Conservation (phyloP, 1,139 yeast species). For the Diutina scorzettiae region DNA sequence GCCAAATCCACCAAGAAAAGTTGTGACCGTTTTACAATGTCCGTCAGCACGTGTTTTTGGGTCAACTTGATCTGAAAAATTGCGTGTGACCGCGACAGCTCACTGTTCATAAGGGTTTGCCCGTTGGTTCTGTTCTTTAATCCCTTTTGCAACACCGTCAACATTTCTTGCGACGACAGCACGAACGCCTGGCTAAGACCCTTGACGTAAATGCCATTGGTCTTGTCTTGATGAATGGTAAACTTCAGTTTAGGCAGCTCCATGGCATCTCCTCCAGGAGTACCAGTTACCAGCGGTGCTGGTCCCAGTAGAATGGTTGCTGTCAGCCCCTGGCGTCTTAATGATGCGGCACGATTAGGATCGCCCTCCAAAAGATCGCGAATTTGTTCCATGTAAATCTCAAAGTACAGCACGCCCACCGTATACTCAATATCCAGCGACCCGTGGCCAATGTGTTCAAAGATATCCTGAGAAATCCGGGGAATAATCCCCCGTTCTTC, state of each 20-base stretch:
- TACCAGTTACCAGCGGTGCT: neutral
- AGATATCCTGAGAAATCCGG: conserved; percentile 56
- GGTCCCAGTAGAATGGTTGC: neutral
- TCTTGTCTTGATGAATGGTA: conserved; percentile 54
- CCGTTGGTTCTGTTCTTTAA: conserved; percentile 43
- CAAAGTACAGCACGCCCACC: conserved; percentile 66
- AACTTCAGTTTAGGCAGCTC: conserved; percentile 16
- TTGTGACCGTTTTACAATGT: conserved; percentile 51
- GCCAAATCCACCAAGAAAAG: conserved; percentile 78
- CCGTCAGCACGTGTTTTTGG: conserved; percentile 46
- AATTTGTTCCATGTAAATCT: conserved; percentile 70
- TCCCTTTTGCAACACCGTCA: conserved; percentile 45
- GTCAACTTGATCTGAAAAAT: conserved; percentile 57
- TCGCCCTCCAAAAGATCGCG: conserved; percentile 39
- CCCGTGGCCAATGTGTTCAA: conserved; percentile 40
- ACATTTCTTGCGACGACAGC: conserved; percentile 45
- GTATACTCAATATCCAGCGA: conserved; percentile 34
- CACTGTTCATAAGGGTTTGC: conserved; percentile 61
- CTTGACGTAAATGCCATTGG: conserved; percentile 58
- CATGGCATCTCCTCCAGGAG: neutral
- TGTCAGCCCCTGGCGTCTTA: neutral
- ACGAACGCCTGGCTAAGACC: conserved; percentile 56
- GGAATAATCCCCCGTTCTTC: conserved; percentile 53
- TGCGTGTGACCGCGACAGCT: conserved; percentile 75
- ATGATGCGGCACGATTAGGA: neutral